Conservation (phyloP, 1,284 basidiomycete genomes). For the Leccinum subspadiceum region DNA sequence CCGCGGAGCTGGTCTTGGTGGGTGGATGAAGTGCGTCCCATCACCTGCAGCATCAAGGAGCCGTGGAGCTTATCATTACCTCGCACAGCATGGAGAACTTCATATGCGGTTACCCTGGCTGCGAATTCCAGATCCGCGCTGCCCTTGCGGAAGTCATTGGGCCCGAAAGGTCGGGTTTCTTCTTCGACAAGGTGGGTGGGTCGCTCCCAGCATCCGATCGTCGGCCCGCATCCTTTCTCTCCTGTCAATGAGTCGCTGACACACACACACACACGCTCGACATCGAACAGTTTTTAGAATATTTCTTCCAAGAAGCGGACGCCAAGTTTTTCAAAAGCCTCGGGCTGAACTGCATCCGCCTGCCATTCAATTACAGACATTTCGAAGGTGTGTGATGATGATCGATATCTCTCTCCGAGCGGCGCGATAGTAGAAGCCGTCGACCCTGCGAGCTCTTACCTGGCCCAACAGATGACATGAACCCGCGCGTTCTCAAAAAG, state of each 20-base stretch:
- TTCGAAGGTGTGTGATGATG: conserved; percentile 48
- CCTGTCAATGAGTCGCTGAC: not conserved
- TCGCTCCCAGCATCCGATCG: not conserved
- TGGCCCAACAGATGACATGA: conserved; percentile 41
- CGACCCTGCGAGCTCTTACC: not conserved
- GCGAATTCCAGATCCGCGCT: conserved; percentile 63
- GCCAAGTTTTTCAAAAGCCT: conserved; percentile 67
- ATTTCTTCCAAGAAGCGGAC: conserved; percentile 73
- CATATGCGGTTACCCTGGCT: conserved; percentile 59
- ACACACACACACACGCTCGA: not conserved
- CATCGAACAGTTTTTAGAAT: conserved; percentile 60
- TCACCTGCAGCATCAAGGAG: conserved; percentile 8
- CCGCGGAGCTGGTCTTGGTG: conserved; percentile 66
- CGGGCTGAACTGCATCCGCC: conserved; percentile 69
- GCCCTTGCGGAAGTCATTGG: conserved; percentile 66
- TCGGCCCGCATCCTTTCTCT: not conserved
- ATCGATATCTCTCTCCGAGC: not conserved
- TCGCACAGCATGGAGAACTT: conserved; percentile 59
- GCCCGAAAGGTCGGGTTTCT: conserved; percentile 65
- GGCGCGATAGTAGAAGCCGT: not conserved
- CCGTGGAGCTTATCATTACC: conserved; percentile 6
- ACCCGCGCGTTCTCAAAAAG: conserved; percentile 58
- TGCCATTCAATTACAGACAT: conserved; percentile 66
- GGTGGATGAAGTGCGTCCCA: conserved; percentile 62
- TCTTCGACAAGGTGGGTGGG: conserved; percentile 67